These are phyloP conservation scores for Cercospora canescens DNA, from an alignment of 2,329 filamentous ascomycete genomes.

Conservation along the genomic window DNA sequence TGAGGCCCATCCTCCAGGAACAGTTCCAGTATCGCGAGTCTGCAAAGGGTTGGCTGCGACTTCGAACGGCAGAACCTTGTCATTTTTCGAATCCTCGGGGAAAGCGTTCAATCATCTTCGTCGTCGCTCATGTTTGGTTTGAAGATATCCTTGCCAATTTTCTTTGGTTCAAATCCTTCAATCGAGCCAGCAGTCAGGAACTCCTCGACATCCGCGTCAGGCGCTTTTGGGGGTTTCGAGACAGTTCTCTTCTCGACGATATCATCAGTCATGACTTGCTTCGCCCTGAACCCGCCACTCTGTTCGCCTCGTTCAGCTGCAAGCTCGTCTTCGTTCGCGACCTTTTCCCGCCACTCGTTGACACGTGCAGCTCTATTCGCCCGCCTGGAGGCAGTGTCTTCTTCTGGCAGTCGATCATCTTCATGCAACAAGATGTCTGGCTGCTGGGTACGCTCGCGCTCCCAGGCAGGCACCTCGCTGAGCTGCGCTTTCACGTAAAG, in stretches of 20 bases:
- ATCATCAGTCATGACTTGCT: conserved; percentile 34
- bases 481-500: conserved; percentile 89
- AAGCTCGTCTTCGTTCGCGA: conserved; percentile 38
- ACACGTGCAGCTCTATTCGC: conserved; percentile 35
- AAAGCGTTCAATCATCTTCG: conserved; percentile 10
- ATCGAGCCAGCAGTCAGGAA: conserved; percentile 20
- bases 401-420: conserved; percentile 28
- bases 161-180: conserved; percentile 34
- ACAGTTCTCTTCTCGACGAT: conserved; percentile 36
- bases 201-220: conserved; percentile 10
- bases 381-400: conserved; percentile 23
- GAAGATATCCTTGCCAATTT: conserved; percentile 9
- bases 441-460: conserved; percentile 58
- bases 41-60: not conserved
- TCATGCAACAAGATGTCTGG: conserved; percentile 43
- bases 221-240: conserved; percentile 14
- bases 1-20: too few species aligned
- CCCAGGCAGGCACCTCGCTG: conserved; percentile 81
- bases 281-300: conserved; percentile 29
- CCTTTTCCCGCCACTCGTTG: conserved; percentile 33
- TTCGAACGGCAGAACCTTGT: not conserved
- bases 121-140: conserved; percentile 1
- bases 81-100: not conserved
- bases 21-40: too few species aligned
- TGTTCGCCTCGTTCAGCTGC: conserved; percentile 48